These are phyloP conservation scores for Naganishia vishniacii DNA, from an alignment of 768 basidiomycete genomes.

Conservation along the genomic window DNA sequence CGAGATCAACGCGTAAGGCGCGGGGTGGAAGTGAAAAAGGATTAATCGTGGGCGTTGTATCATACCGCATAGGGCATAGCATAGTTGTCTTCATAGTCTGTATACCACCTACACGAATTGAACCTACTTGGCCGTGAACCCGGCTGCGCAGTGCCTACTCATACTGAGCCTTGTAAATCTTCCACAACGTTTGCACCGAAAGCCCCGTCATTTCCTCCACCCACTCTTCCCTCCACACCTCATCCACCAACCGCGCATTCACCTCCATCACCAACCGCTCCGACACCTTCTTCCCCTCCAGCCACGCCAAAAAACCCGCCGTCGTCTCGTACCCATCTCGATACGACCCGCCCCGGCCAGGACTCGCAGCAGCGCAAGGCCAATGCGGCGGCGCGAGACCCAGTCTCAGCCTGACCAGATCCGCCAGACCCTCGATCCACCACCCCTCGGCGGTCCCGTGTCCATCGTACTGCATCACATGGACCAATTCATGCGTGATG, in stretches of 20 bases:
- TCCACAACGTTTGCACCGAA: conserved; percentile 1
- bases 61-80: too few relatives aligned
- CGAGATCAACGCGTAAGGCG: conserved; percentile 30
- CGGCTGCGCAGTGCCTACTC: neutral
- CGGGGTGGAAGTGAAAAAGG: too few relatives aligned
- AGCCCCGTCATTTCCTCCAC: conserved; percentile 22
- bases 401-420: conserved; percentile 6
- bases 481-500: conserved; percentile 19
- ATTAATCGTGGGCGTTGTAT: too few relatives aligned
- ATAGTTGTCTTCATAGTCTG: too few relatives aligned
- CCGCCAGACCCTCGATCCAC: conserved; percentile 35
- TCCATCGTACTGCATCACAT: conserved; percentile 33
- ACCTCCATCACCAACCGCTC: neutral
- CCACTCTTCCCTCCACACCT: conserved; percentile 28
- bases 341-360: conserved; percentile 30
- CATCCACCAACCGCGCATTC: conserved; percentile 26
- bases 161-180: conserved; percentile 8
- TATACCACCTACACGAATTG: too few relatives aligned
- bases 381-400: conserved; percentile 33
- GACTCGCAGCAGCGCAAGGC: too few relatives aligned
- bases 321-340: conserved; percentile 36
- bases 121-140: too few relatives aligned
- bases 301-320: conserved; percentile 26
- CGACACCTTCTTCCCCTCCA: conserved; percentile 4
- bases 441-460: conserved; percentile 27